Evolutionary conservation across 1,284 basidiomycete species (phyloP), one percentile per base, ranked within the genome.

Genomic region (Sutorius eximius): DNA sequence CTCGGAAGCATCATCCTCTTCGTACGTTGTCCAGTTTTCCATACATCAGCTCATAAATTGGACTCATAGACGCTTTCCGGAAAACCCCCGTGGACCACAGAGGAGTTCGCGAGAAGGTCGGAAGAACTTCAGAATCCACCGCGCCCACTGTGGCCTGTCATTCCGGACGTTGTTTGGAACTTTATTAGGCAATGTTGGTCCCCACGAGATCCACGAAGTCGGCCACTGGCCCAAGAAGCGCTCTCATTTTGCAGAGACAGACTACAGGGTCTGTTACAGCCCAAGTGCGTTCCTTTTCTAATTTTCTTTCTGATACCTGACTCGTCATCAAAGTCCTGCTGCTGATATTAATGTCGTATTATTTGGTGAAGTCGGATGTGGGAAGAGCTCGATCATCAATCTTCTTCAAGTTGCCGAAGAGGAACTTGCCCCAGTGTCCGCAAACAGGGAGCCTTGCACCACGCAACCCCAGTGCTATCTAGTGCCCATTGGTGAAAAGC

Each of bases 321-420:
- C 45, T 15, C 5, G 24, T 6, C 1, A 29, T 46, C 4, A 4
- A 18, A 58, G 57, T 34, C 38, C 33, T 24, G 8, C 12, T 2
- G 41, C 55, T 6, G 49, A 44, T 6, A 48, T 57, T 38, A 60
- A 60, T 0, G 51, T 60, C 16, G 49, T 53, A 4, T 15, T 61
- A 15, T 60, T 61, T 15, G 60, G 60, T 27, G 20, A 38, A 15
- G 11, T 34, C 5, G 60, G 60, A 1, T 55, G 49, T 12, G 60
- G 60, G 12, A 61, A 59, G 53, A 61, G 60, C 22, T 62, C 57
- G 0, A 45, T 61, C 20, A 42, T 61, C 42, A 61, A 61, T 40
- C 44, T 59, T 33, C 51, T 59, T 27, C 24, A 27, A 27, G 24
- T 5, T n/a, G 42, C 57, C 20, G 53, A 32, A 8, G 10, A 34